phyloP scores from a whole-genome alignment of 257 asterid species.

The Ilex aquifolium region DNA sequence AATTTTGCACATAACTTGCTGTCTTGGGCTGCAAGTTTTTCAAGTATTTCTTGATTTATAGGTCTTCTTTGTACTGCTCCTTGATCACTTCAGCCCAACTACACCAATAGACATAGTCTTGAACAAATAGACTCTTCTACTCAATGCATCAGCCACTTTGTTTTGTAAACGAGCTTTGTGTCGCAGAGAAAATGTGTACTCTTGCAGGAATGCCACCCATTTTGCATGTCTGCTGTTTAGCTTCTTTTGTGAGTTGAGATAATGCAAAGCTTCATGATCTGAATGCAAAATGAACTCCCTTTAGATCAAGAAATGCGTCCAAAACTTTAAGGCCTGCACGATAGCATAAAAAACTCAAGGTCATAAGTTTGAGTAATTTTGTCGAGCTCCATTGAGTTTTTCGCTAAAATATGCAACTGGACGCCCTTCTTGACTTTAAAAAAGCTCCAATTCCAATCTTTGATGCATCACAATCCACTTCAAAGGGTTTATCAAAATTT shows the following conservation, averaged over 20 bases:
- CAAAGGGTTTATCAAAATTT: not conserved
- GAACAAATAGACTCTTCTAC: not conserved
- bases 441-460: not conserved
- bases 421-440: not conserved
- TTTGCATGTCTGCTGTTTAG: not conserved
- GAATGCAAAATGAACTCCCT: not conserved
- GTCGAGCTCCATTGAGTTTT: not conserved
- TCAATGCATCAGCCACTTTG: not conserved
- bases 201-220: not conserved
- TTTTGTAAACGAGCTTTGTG: no score
- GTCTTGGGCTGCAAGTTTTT: no score
- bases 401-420: not conserved
- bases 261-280: not conserved
- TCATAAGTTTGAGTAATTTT: not conserved
- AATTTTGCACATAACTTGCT: no score
- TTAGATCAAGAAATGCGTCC: not conserved
- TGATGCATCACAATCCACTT: not conserved
- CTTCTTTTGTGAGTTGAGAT: not conserved
- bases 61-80: no score
- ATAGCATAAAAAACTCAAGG: not conserved
- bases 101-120: no score
- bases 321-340: no score
- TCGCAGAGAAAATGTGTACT: not conserved
- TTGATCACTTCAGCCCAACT: no score
- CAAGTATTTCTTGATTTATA: no score